phyloP scores from a whole-genome alignment of 164 flowering plant genomes.

The Vitis amurensis region DNA sequence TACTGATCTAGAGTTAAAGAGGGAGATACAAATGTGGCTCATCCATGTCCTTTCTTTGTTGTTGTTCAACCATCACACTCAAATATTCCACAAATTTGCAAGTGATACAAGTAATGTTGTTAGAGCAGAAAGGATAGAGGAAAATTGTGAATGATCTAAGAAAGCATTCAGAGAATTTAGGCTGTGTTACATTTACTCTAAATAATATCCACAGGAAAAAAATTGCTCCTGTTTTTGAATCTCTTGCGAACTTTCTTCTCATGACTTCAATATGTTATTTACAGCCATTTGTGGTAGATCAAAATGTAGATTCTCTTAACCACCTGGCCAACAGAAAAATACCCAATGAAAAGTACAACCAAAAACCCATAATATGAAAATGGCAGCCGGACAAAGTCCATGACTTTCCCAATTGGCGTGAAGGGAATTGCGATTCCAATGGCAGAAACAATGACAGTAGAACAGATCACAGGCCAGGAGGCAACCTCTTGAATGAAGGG shows the following conservation, averaged over 20 bases:
- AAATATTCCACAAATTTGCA: constrained; percentile 4
- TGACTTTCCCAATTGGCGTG: constrained; percentile 47
- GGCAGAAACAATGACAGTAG: constrained; percentile 53
- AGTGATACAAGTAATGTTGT: constrained; percentile 5
- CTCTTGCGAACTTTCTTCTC: background rate
- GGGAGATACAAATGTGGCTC: constrained; percentile 8
- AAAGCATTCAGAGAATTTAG: constrained; percentile 11
- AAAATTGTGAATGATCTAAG: constrained; percentile 10
- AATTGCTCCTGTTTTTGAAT: background rate
- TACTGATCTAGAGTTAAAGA: background rate
- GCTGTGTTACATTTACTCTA: constrained; percentile 8
- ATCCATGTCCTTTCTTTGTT: constrained; percentile 2
- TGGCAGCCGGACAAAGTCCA: constrained; percentile 52
- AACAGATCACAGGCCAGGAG: constrained; percentile 68
- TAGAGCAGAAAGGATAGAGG: background rate
- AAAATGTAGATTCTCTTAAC: constrained; percentile 62
- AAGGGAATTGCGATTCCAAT: constrained; percentile 58
- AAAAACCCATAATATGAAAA: constrained; percentile 66
- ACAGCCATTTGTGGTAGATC: constrained; percentile 59
- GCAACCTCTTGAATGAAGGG: constrained; percentile 73
- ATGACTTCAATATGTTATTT: constrained; percentile 10
- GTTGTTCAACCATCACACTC: constrained; percentile 5
- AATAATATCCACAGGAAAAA: constrained; percentile 9
- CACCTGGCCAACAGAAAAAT: constrained; percentile 58
- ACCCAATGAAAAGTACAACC: constrained; percentile 58